Percentiles rank a stretch among this genome's conserved stretches.
Evolutionary conservation across 2,329 filamentous ascomycete species (phyloP).

Genomic region (Neospermospora avenae): DNA sequence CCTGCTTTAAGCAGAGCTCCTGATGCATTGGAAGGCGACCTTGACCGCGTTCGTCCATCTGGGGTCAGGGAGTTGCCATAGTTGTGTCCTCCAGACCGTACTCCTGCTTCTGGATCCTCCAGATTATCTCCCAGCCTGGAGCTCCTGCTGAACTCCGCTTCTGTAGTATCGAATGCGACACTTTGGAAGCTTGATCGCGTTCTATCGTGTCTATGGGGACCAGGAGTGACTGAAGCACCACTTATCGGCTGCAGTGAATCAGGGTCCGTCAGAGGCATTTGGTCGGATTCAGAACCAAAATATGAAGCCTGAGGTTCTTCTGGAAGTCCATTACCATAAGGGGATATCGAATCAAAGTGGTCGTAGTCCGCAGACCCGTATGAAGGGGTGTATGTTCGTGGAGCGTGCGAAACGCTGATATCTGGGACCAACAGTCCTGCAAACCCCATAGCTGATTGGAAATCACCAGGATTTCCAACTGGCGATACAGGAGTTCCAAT

Average conservation of each 20-base stretch:
- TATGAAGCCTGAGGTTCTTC: constrained; percentile 33
- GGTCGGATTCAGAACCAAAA: constrained; percentile 49
- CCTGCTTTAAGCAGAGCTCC: constrained; percentile 66
- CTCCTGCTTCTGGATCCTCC: constrained; percentile 55
- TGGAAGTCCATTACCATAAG: constrained; percentile 24
- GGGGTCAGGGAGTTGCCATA: constrained; percentile 56
- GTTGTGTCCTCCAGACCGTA: constrained; percentile 49
- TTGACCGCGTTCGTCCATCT: constrained; percentile 43
- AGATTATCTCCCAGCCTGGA: constrained; percentile 59
- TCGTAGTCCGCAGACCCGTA: constrained; percentile 29
- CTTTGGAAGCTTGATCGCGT: constrained; percentile 47
- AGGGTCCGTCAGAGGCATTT: constrained; percentile 55
- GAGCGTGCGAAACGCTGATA: constrained; percentile 32
- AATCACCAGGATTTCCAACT: constrained; percentile 32
- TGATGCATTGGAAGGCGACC: constrained; percentile 61
- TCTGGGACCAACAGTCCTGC: constrained; percentile 35
- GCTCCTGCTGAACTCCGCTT: constrained; percentile 33
- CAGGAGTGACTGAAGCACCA: constrained; percentile 39
- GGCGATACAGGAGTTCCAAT: constrained; percentile 28
- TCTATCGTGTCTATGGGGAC: constrained; percentile 46
- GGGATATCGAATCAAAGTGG: constrained; percentile 27
- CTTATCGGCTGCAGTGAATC: constrained; percentile 55
- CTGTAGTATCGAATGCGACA: constrained; percentile 45
- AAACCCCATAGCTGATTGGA: constrained; percentile 35
- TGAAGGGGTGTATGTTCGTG: constrained; percentile 23